Conservation (phyloP, 257 asterid genomes). For the Sherardia arvensis region DNA sequence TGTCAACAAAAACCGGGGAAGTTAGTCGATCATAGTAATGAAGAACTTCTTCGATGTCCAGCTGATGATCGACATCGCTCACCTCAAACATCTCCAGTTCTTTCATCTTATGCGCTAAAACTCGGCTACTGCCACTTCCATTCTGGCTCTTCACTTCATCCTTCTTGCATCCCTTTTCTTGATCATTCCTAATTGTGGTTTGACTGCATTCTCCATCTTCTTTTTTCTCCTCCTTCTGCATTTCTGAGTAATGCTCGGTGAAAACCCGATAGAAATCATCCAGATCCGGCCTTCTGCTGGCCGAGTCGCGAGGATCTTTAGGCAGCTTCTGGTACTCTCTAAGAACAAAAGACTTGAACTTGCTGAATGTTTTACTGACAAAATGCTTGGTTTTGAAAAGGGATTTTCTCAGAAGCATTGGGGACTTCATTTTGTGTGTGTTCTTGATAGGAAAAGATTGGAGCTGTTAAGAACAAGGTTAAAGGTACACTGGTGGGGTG, state of each 20-base stretch:
- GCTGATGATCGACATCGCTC: slow-evolving; percentile 50
- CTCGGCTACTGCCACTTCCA: slow-evolving; percentile 14
- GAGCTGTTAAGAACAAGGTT: not conserved
- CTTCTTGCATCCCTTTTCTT: slow-evolving; percentile 18
- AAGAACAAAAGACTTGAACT: slow-evolving; percentile 37
- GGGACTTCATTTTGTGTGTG: slow-evolving; percentile 19
- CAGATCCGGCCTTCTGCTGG: slow-evolving; percentile 23
- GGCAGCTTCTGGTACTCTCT: slow-evolving; percentile 36
- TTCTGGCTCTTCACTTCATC: slow-evolving; percentile 15
- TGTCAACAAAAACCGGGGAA: slow-evolving; percentile 51
- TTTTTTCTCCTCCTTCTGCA: slow-evolving; percentile 1
- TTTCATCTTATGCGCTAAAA: slow-evolving; percentile 45
- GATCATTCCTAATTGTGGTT: slow-evolving; percentile 19
- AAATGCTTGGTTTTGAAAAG: slow-evolving; percentile 40
- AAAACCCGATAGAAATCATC: slow-evolving; percentile 28
- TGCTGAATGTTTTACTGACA: slow-evolving; percentile 30
- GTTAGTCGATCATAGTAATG: slow-evolving; percentile 59
- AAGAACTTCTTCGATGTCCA: slow-evolving; percentile 76
- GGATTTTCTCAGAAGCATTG: slow-evolving; percentile 44
- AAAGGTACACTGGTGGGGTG: slow-evolving; percentile 9
- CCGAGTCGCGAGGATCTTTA: slow-evolving; percentile 21
- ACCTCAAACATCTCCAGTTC: slow-evolving; percentile 68
- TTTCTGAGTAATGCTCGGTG: slow-evolving; percentile 18
- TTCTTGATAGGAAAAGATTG: not conserved
- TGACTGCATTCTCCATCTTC: slow-evolving; percentile 20